Conservation (phyloP, 352 stramenopile genomes). For the Aphanomyces stellatus region DNA sequence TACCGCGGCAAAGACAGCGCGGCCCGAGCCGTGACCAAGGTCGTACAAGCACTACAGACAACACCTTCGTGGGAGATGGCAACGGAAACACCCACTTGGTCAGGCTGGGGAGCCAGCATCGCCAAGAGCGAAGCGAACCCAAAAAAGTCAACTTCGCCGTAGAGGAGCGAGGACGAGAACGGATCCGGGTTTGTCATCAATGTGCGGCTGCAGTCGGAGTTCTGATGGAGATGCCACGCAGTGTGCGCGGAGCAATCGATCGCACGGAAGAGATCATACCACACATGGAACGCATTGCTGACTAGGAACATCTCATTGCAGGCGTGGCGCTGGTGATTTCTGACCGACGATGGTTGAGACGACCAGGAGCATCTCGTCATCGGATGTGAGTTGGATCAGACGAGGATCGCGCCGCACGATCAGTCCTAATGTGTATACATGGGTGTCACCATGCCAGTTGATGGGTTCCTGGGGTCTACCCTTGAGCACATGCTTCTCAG, state of each 20-base stretch:
- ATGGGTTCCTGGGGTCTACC: too few species aligned
- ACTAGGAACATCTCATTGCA: neutral
- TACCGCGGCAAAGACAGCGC: conserved; percentile 17
- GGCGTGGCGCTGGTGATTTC: too few species aligned
- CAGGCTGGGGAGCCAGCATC: neutral
- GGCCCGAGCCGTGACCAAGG: conserved; percentile 14
- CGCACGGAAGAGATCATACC: conserved; percentile 10
- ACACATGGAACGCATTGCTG: conserved; percentile 11
- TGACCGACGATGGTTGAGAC: too few species aligned
- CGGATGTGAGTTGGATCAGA: neutral
- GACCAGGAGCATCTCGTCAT: neutral
- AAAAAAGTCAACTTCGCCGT: conserved; percentile 20
- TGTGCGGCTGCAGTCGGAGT: neutral
- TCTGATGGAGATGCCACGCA: neutral
- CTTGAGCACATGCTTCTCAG: neutral
- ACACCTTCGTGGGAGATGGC: too few species aligned
- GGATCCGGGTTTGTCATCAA: neutral
- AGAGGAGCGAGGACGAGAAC: neutral
- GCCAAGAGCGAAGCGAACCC: conserved; percentile 2
- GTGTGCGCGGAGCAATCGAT: conserved; percentile 3
- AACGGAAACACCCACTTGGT: too few species aligned
- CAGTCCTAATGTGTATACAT: too few species aligned
- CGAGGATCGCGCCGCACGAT: neutral
- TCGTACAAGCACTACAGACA: conserved; percentile 9
- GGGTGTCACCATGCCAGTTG: too few species aligned